Evolutionary conservation across 768 basidiomycete species (phyloP).

Genomic region (Glaciozyma antarctica): DNA sequence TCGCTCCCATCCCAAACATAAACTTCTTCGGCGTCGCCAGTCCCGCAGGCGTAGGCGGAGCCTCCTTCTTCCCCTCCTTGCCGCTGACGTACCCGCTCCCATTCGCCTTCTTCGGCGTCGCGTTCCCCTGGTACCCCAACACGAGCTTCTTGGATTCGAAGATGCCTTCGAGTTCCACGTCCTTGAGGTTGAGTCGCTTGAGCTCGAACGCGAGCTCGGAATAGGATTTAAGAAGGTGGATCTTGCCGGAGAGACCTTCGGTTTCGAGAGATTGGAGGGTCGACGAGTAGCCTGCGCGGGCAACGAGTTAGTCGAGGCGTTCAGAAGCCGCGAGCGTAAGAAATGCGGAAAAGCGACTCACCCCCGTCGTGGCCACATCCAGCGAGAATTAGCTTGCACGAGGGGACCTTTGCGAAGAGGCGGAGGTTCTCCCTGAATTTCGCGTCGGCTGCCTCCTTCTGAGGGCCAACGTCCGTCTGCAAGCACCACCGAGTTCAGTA

Average conservation of each 20-base stretch:
- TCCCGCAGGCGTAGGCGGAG: neutral
- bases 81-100: neutral
- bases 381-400: conserved; percentile 27
- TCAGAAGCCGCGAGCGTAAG: too few species aligned
- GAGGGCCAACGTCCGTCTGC: conserved; percentile 22
- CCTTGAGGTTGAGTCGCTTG: conserved; percentile 17
- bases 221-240: conserved; percentile 20
- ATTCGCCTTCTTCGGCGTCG: neutral
- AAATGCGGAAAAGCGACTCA: neutral
- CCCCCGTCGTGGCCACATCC: conserved; percentile 25
- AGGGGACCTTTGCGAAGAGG: conserved; percentile 14
- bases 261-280: conserved; percentile 14
- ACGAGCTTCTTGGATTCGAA: conserved; percentile 22
- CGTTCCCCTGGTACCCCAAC: neutral
- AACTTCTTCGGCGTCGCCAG: conserved; percentile 1
- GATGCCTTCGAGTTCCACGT: conserved; percentile 10
- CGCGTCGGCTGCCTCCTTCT: conserved; percentile 25
- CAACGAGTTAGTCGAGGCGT: neutral
- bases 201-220: conserved; percentile 19
- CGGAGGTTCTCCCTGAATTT: conserved; percentile 14
- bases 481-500: neutral
- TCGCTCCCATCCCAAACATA: neutral
- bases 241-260: conserved; percentile 9
- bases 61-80: neutral
- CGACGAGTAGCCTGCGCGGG: conserved; percentile 15